These are phyloP conservation scores for Ophiocordyceps camponoti-floridani DNA, from an alignment of 2,329 filamentous ascomycete genomes.

Conservation along the genomic window DNA sequence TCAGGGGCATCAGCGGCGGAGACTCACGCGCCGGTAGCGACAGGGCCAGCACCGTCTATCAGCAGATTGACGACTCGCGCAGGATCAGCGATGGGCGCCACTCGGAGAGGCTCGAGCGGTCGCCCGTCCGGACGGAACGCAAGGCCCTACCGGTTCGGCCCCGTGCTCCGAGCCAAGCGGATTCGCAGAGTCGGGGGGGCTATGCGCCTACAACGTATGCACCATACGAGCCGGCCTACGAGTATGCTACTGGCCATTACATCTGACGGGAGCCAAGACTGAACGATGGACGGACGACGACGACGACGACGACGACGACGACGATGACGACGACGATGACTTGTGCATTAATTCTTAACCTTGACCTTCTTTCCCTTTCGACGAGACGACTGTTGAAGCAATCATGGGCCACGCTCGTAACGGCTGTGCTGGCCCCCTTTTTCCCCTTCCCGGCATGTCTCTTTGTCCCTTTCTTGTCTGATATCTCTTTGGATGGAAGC, in stretches of 20 bases:
- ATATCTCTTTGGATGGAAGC: neutral
- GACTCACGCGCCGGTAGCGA: conserved; percentile 32
- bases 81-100: conserved; percentile 1
- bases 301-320: neutral
- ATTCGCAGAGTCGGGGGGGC: conserved; percentile 20
- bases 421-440: too few species aligned
- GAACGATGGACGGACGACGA: conserved; percentile 9
- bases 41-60: conserved; percentile 27
- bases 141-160: conserved; percentile 22
- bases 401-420: too few species aligned
- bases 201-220: conserved; percentile 11
- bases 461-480: neutral
- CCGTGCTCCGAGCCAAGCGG: conserved; percentile 31
- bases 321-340: neutral
- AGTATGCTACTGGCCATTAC: conserved; percentile 11
- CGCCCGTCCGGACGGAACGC: conserved; percentile 23
- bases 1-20: conserved; percentile 10
- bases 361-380: too few species aligned
- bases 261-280: conserved; percentile 11
- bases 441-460: too few species aligned
- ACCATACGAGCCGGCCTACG: conserved; percentile 11
- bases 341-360: too few species aligned
- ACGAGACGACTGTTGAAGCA: too few species aligned
- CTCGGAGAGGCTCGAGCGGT: conserved; percentile 22
- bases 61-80: conserved; percentile 25